Conservation (phyloP, 148 eudicot genomes). For the Tetragonia tetragonoides region DNA sequence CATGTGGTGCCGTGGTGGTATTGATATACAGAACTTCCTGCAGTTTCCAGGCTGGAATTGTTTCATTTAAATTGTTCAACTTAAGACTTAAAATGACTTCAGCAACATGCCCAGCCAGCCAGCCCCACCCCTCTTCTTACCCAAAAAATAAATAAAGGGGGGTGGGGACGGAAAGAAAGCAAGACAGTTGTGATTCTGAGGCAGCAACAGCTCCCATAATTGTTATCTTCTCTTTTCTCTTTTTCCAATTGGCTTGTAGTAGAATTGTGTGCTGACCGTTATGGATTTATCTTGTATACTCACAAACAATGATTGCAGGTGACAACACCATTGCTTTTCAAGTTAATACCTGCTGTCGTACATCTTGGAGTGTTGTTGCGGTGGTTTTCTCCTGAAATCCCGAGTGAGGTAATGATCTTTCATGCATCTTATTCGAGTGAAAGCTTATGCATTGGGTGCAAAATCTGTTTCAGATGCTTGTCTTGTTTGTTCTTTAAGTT, state of each 20-base stretch:
- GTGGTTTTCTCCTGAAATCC: conserved; percentile 86
- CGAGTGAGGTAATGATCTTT: conserved; percentile 60
- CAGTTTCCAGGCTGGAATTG: not conserved
- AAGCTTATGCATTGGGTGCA: not conserved
- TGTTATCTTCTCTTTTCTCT: not conserved
- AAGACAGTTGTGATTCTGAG: too few species aligned
- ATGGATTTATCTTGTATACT: not conserved
- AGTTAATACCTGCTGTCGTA: conserved; percentile 91
- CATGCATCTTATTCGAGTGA: not conserved
- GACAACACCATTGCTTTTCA: conserved; percentile 93
- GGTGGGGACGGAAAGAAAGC: not conserved
- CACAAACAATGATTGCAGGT: conserved; percentile 48
- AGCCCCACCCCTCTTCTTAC: not conserved
- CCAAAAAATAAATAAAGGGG: not conserved
- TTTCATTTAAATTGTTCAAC: not conserved
- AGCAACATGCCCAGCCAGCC: not conserved
- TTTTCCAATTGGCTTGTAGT: not conserved
- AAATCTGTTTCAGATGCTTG: not conserved
- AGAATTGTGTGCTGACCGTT: not conserved
- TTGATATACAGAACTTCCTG: not conserved
- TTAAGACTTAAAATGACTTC: not conserved
- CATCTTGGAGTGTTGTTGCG: conserved; percentile 90
- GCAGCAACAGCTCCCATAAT: not conserved
- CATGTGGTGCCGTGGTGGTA: not conserved
- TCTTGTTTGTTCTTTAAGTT: not conserved